A percentile compares a stretch with the other conserved stretches of the same genome.
These are phyloP conservation scores for Ogataea sp. DNA, from an alignment of 805 yeast genomes.

Conservation along the genomic window DNA sequence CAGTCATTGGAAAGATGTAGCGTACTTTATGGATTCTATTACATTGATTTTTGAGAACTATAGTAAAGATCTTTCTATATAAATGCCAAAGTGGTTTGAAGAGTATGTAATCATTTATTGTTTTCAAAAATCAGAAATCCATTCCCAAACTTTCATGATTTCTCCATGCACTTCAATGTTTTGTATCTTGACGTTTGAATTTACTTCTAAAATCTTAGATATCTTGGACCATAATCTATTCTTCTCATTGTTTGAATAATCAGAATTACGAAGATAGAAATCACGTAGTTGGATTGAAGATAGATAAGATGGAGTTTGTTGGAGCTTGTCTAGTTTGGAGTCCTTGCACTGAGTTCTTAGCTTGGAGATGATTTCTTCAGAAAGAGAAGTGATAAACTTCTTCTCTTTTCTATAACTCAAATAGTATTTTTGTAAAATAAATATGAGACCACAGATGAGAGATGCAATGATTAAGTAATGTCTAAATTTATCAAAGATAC, in stretches of 20 bases:
- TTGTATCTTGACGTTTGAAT: conserved; percentile 54
- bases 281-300: conserved; percentile 72
- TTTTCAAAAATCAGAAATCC: conserved; percentile 44
- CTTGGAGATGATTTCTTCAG: conserved; percentile 39
- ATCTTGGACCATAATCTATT: conserved; percentile 54
- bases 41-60: too few species aligned
- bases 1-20: too few species aligned
- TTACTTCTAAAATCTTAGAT: conserved; percentile 47
- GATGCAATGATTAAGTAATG: background rate
- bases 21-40: too few species aligned
- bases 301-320: conserved; percentile 36
- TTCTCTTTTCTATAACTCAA: conserved; percentile 23
- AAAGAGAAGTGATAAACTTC: conserved; percentile 35
- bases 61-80: too few species aligned
- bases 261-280: conserved; percentile 38
- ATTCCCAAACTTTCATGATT: conserved; percentile 81
- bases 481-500: conserved; percentile 11
- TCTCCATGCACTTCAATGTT: conserved; percentile 78
- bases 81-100: too few species aligned
- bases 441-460: conserved; percentile 12
- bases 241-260: conserved; percentile 27
- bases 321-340: conserved; percentile 24
- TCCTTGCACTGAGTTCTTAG: conserved; percentile 38
- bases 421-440: conserved; percentile 26
- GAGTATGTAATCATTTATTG: too few species aligned